Percentiles rank a stretch among this genome's conserved stretches.
Evolutionary conservation across 2,329 filamentous ascomycete genomes (phyloP).

Genomic region (Beauveria brongniartii): DNA sequence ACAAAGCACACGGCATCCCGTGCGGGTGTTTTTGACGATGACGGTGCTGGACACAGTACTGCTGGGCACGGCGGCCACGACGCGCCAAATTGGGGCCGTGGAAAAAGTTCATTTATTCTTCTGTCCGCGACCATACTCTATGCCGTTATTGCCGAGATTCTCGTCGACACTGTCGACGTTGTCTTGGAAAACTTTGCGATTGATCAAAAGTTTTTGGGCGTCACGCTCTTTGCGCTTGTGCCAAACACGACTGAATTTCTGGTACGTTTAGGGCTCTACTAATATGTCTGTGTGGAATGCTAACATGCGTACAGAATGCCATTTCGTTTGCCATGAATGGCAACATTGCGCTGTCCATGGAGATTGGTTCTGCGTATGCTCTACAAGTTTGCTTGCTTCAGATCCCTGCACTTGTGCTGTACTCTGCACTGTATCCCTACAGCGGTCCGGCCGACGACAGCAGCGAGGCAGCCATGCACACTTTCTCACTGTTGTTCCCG

Average conservation of each 20-base stretch:
- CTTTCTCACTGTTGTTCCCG: conserved; percentile 85
- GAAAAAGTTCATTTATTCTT: conserved; percentile 83
- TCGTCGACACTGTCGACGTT: conserved; percentile 96
- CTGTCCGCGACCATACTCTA: conserved; percentile 86
- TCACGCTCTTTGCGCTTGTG: conserved; percentile 92
- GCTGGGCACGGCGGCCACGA: conserved; percentile 69
- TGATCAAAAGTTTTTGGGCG: conserved; percentile 94
- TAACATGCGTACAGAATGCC: conserved; percentile 57
- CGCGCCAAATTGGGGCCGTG: conserved; percentile 94
- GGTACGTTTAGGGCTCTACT: conserved; percentile 41
- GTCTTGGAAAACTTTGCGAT: conserved; percentile 84
- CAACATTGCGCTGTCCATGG: conserved; percentile 97
- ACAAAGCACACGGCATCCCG: conserved; percentile 19
- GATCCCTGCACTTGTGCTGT: conserved; percentile 85
- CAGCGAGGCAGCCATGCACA: conserved; percentile 44
- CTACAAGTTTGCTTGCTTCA: conserved; percentile 93
- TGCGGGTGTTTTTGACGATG: conserved; percentile 38
- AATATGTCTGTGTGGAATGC: background rate
- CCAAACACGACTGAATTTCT: conserved; percentile 98
- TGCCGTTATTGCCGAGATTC: conserved; percentile 92
- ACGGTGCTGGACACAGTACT: conserved; percentile 22
- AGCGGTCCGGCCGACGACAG: conserved; percentile 27
- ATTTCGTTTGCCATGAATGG: conserved; percentile 99
- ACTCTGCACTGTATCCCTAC: conserved; percentile 66
- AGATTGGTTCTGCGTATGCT: conserved; percentile 95